Percentiles rank a stretch among this genome's conserved stretches.
phyloP scores from a whole-genome alignment of 352 stramenopile genomes.

The Globisporangium yorkense region DNA sequence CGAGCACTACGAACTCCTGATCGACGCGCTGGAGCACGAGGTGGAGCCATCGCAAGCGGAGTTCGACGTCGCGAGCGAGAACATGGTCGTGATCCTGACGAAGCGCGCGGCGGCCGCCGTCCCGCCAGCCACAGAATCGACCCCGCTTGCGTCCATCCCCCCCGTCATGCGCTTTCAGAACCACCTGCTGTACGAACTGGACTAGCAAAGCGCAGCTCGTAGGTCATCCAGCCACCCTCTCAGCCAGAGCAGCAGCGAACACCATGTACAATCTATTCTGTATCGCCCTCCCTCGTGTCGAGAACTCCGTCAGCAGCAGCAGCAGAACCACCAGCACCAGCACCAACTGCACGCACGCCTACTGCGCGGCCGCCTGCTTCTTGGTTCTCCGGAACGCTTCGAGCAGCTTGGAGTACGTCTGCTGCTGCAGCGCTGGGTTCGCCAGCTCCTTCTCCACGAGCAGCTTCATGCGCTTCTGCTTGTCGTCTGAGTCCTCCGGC shows the following conservation, averaged over 20 bases:
- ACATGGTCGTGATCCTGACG: constrained; percentile 56
- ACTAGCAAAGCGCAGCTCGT: constrained; percentile 18
- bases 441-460: constrained; percentile 65
- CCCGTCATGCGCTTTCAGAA: constrained; percentile 55
- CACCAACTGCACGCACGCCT: neutral
- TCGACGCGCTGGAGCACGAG: constrained; percentile 20
- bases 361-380: constrained; percentile 15
- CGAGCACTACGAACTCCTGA: constrained; percentile 27
- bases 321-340: neutral
- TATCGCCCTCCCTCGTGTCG: neutral
- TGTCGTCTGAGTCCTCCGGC: constrained; percentile 26
- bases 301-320: neutral
- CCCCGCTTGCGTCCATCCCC: constrained; percentile 1
- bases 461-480: constrained; percentile 56
- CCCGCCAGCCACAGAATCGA: neutral
- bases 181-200: constrained; percentile 63
- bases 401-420: constrained; percentile 69
- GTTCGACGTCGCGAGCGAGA: constrained; percentile 58
- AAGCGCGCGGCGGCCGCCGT: constrained; percentile 23
- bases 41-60: constrained; percentile 28
- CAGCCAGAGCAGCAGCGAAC: neutral
- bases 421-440: constrained; percentile 43
- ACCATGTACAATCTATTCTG: constrained; percentile 21
- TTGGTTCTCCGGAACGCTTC: constrained; percentile 57
- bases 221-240: neutral